phyloP scores from a whole-genome alignment of 2,329 filamentous ascomycete genomes.

The Trichoderma arundinaceum region DNA sequence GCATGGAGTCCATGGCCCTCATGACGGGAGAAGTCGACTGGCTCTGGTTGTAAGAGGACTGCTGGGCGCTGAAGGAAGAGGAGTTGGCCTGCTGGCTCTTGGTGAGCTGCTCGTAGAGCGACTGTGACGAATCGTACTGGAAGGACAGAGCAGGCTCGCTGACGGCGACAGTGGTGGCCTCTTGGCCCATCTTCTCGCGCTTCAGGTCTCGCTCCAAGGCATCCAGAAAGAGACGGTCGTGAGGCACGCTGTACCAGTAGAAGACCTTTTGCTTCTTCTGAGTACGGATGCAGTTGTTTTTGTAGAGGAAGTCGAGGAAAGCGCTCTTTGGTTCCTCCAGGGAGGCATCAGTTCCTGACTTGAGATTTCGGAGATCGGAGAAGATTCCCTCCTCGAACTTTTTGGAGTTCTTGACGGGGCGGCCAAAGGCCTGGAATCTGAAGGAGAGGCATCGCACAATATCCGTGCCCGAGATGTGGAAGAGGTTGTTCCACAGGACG shows the following conservation, averaged over 20 bases:
- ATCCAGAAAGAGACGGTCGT: slow-evolving; percentile 96
- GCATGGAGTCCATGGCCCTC: slow-evolving; percentile 92
- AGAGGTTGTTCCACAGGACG: slow-evolving; percentile 97
- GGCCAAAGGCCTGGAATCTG: slow-evolving; percentile 96
- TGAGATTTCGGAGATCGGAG: slow-evolving; percentile 96
- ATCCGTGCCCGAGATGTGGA: slow-evolving; percentile 98
- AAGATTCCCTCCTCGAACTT: slow-evolving; percentile 99
- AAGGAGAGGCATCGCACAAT: slow-evolving; percentile 98
- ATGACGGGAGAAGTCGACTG: slow-evolving; percentile 89
- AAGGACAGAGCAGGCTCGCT: slow-evolving; percentile 97
- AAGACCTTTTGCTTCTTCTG: slow-evolving; percentile 99
- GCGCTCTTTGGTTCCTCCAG: slow-evolving; percentile 98
- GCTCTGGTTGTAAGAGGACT: slow-evolving; percentile 71
- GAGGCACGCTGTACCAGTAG: slow-evolving; percentile 99
- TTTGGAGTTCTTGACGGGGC: slow-evolving; percentile 98
- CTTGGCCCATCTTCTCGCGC: slow-evolving; percentile 99
- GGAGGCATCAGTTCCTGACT: slow-evolving; percentile 96
- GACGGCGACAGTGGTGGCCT: slow-evolving; percentile 94
- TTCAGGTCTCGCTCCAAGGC: slow-evolving; percentile 96
- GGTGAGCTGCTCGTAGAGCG: slow-evolving; percentile 97
- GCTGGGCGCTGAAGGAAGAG: slow-evolving; percentile 89
- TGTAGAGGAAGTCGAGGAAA: slow-evolving; percentile 98
- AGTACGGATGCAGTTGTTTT: slow-evolving; percentile 99
- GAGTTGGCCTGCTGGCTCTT: slow-evolving; percentile 99
- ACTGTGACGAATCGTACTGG: slow-evolving; percentile 98